phyloP scores from a whole-genome alignment of 495 filamentous ascomycete genomes.

The Hypoxylon fuscum region DNA sequence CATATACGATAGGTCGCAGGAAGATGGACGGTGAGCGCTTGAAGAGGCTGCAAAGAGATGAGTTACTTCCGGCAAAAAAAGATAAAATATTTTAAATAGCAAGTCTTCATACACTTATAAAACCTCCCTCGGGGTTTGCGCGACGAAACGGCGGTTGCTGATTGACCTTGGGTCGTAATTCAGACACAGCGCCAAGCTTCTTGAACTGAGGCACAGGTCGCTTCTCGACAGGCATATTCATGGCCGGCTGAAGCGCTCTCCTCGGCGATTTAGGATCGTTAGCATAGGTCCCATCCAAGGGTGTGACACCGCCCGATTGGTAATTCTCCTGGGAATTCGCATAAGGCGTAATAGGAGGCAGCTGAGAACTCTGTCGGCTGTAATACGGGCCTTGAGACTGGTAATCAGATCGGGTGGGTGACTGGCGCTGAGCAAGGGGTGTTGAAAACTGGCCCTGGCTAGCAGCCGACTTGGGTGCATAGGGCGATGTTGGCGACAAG shows the following conservation, averaged over 20 bases:
- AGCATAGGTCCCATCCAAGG: conserved; percentile 75
- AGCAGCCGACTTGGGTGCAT: conserved; percentile 51
- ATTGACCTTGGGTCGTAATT: conserved; percentile 85
- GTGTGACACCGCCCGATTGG: conserved; percentile 71
- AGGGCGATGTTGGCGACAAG: conserved; percentile 65
- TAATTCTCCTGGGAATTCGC: conserved; percentile 69
- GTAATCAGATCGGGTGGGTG: conserved; percentile 60
- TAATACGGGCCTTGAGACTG: conserved; percentile 61
- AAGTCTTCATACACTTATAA: conserved; percentile 84
- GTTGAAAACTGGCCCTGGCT: conserved; percentile 53
- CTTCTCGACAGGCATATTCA: conserved; percentile 60
- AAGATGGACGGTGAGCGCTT: conserved; percentile 93
- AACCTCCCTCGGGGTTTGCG: conserved; percentile 96
- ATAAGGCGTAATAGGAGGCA: conserved; percentile 77
- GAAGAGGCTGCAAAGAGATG: conserved; percentile 73
- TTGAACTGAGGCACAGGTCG: conserved; percentile 89
- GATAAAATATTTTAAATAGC: neutral
- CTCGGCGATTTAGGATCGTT: conserved; percentile 79
- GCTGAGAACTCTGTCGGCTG: conserved; percentile 60
- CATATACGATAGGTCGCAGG: conserved; percentile 98
- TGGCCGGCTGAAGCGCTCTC: conserved; percentile 56
- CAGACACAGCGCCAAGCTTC: conserved; percentile 73
- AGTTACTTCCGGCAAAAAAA: neutral
- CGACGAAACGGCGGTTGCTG: conserved; percentile 88
- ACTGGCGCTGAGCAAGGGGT: conserved; percentile 56